Evolutionary conservation across 2,329 filamentous ascomycete species (phyloP).

Genomic region (Colletotrichum acutatum): DNA sequence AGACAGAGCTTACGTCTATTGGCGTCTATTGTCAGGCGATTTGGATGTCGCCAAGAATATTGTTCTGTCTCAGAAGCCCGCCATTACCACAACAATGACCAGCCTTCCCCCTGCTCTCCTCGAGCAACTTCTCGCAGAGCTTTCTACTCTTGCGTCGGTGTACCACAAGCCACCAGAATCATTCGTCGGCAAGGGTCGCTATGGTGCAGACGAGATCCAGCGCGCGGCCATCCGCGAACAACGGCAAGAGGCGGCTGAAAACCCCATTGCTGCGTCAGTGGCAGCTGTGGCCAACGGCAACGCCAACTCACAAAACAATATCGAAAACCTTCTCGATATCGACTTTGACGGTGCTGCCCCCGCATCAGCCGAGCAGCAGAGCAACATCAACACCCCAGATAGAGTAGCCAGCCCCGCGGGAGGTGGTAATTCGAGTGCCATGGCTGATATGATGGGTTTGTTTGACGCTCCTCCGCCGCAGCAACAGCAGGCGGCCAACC

Average conservation of each 20-base stretch:
- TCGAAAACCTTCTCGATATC: constrained; percentile 95
- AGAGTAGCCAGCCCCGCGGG: constrained; percentile 72
- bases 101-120: constrained; percentile 85
- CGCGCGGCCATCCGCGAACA: constrained; percentile 97
- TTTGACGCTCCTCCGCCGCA: constrained; percentile 74
- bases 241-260: constrained; percentile 89
- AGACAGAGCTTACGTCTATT: constrained; percentile 97
- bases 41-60: constrained; percentile 89
- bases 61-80: constrained; percentile 91
- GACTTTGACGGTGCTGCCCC: constrained; percentile 95
- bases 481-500: constrained; percentile 50
- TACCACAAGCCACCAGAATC: constrained; percentile 99
- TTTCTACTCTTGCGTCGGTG: constrained; percentile 95
- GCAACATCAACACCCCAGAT: constrained; percentile 71
- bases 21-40: constrained; percentile 94
- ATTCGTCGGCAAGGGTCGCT: constrained; percentile 96
- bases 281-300: constrained; percentile 70
- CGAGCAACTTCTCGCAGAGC: constrained; percentile 88
- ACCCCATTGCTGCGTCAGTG: constrained; percentile 89
- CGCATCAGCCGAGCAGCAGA: constrained; percentile 77
- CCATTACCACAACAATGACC: constrained; percentile 93
- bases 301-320: constrained; percentile 74
- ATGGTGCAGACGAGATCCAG: constrained; percentile 93
- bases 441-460: constrained; percentile 75
- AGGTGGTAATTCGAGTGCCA: constrained; percentile 55